Evolutionary conservation across 371 early-diverging fungal species (phyloP).

Genomic region (Rhizopus sp.): DNA sequence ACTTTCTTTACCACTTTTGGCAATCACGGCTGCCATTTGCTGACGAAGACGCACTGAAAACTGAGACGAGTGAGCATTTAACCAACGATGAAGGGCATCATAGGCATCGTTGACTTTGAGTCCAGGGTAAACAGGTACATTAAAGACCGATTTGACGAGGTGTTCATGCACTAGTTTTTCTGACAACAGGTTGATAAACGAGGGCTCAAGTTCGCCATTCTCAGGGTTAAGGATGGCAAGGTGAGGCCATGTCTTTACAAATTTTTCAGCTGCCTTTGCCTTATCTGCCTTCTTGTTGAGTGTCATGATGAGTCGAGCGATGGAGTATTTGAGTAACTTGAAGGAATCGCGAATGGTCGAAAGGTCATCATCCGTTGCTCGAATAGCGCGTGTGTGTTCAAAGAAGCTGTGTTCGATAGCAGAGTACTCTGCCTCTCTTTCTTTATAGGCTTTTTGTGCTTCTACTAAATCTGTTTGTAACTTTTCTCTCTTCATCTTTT

Average conservation of each 20-base stretch:
- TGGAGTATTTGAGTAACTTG: slow-evolving; percentile 56
- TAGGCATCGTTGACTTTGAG: slow-evolving; percentile 58
- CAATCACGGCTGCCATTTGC: slow-evolving; percentile 58
- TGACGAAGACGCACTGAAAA: slow-evolving; percentile 59
- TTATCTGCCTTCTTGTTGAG: slow-evolving; percentile 57
- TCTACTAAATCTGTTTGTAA: slow-evolving; percentile 36
- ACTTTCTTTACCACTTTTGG: slow-evolving; percentile 48
- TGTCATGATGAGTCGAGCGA: slow-evolving; percentile 58
- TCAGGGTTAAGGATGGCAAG: slow-evolving; percentile 29
- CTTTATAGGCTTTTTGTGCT: slow-evolving; percentile 36
- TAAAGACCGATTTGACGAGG: slow-evolving; percentile 49
- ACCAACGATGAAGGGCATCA: slow-evolving; percentile 52
- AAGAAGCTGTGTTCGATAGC: slow-evolving; percentile 57
- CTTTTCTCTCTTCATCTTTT: slow-evolving; percentile 36
- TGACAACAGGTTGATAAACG: slow-evolving; percentile 54
- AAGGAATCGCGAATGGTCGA: slow-evolving; percentile 63
- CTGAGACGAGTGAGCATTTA: slow-evolving; percentile 47
- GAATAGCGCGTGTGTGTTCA: slow-evolving; percentile 58
- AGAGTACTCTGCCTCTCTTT: slow-evolving; percentile 45
- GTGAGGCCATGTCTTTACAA: slow-evolving; percentile 38
- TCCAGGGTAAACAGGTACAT: slow-evolving; percentile 53
- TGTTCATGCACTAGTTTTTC: slow-evolving; percentile 61
- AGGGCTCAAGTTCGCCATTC: slow-evolving; percentile 45
- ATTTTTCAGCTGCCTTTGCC: slow-evolving; percentile 44
- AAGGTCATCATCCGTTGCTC: slow-evolving; percentile 65